Base-by-base conservation (phyloP, 176 grass and related monocot genomes). In the Zea luxurians region DNA sequence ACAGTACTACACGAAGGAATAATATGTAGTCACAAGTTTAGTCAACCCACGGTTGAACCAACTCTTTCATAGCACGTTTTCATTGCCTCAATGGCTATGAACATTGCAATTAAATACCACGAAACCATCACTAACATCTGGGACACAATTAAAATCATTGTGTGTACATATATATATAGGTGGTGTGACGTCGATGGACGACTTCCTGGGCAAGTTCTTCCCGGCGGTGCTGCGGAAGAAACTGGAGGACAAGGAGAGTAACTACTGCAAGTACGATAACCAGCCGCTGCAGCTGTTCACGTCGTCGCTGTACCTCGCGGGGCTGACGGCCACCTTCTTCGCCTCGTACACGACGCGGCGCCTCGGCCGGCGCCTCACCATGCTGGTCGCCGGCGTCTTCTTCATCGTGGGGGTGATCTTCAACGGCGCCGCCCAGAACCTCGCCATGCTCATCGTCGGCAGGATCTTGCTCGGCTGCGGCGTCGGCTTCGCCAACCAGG, bases 251-350 rank as follows among this genome's bases (percentile, higher is more conserved):
- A 91, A 79, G 77, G 94, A 97, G 13, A 94, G 91, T 89, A 97
- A 93, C 85, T 97, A 97, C 79, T 97, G 94, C 82, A 97, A 93
- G 89, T 97, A 97, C 45, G 91, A 97, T 73, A 93, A 88, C 87
- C 91, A 97, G 63, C 87, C 73, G 16, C 74, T 94, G 6, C 91
- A 97, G 82, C 84, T 97, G 3, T 93, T 97, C 84, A 97, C 94
- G 3, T 97, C 94, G 8, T 97, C 94, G 21, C 82, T 97, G 21
- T 97, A 97, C 86, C 91, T 97, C 52, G 94, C 94, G 13, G 93
- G 91, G 1, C 93, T 97, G 12, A 97, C 50, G 3, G 91, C 93
- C 38, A 93, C 90, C 50, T 97, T 97, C 86, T 89, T 91, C 59
- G 90, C 93, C 6, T 97, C 93, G 42, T 97, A 97, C 86, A 93